Conservation (phyloP, 305 asterid genomes). For the Striga hermonthica region DNA sequence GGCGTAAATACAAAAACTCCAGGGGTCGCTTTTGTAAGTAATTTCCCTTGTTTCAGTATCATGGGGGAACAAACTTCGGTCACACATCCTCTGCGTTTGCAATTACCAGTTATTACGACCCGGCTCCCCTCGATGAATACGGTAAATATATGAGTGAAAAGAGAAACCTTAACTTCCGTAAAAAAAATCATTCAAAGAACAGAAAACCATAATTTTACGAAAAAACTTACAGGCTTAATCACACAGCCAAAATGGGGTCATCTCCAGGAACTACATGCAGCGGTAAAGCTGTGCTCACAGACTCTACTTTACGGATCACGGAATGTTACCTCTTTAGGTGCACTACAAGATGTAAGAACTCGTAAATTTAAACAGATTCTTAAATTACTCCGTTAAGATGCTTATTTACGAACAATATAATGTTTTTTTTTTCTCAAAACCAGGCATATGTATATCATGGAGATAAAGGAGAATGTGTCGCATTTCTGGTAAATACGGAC, state of each 20-base stretch:
- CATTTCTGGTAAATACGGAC: conserved; percentile 70
- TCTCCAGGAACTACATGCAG: conserved; percentile 69
- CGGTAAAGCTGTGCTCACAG: conserved; percentile 51
- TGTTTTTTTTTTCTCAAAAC: conserved; percentile 14
- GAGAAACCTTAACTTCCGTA: too few species aligned
- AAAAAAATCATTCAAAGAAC: too few species aligned
- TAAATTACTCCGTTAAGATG: neutral
- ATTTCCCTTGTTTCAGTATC: conserved; percentile 47
- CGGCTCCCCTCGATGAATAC: conserved; percentile 89
- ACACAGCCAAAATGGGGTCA: conserved; percentile 88
- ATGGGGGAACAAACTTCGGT: conserved; percentile 93
- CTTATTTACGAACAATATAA: neutral
- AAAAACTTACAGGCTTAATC: conserved; percentile 51
- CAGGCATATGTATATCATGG: conserved; percentile 61
- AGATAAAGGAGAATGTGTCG: conserved; percentile 56
- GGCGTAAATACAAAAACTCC: neutral
- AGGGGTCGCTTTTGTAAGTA: neutral
- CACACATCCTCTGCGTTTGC: conserved; percentile 52
- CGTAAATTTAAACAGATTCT: conserved; percentile 9
- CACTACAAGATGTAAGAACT: conserved; percentile 56
- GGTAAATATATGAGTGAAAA: conserved; percentile 45
- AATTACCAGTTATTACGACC: conserved; percentile 72
- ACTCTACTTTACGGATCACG: conserved; percentile 53
- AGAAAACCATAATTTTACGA: neutral
- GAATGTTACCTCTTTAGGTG: conserved; percentile 43